phyloP scores from a whole-genome alignment of 2,329 filamentous ascomycete genomes.

The Bipolaris bicolor region DNA sequence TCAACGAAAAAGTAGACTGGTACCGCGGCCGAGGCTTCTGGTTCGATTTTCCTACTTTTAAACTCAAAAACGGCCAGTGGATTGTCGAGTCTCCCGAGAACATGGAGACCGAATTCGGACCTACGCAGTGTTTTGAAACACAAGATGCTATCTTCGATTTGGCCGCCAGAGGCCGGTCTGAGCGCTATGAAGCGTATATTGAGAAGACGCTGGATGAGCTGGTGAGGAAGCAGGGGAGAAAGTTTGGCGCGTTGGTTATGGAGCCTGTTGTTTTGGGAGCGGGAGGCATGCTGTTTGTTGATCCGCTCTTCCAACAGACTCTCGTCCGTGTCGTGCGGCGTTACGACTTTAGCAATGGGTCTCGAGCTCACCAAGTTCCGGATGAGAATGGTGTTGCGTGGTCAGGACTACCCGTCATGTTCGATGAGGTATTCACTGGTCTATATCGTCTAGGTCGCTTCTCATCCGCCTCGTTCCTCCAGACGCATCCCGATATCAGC shows the following conservation, averaged over 20 bases:
- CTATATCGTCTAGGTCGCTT: constrained; percentile 80
- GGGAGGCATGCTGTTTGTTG: constrained; percentile 83
- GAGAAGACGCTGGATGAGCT: constrained; percentile 60
- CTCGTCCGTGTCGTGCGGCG: constrained; percentile 71
- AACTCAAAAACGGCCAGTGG: constrained; percentile 72
- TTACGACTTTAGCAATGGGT: constrained; percentile 59
- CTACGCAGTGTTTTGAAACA: constrained; percentile 42
- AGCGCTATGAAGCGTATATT: constrained; percentile 68
- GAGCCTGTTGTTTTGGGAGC: constrained; percentile 83
- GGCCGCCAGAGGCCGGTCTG: constrained; percentile 47
- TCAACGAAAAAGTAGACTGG: constrained; percentile 86
- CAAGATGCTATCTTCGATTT: constrained; percentile 47
- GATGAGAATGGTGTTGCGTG: constrained; percentile 53
- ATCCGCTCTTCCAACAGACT: constrained; percentile 79
- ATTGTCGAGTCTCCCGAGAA: constrained; percentile 62
- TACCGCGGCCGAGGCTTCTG: constrained; percentile 79
- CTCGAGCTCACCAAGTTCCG: neutral
- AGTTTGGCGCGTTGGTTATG: constrained; percentile 78
- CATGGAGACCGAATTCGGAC: constrained; percentile 56
- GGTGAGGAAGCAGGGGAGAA: constrained; percentile 61
- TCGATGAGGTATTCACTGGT: constrained; percentile 88
- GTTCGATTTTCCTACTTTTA: constrained; percentile 79
- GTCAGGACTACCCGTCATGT: constrained; percentile 78
- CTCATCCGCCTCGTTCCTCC: constrained; percentile 72
- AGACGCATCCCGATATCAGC: constrained; percentile 72